Evolutionary conservation across 1,284 basidiomycete species (phyloP).

Genomic region (Tilletia setariae): DNA sequence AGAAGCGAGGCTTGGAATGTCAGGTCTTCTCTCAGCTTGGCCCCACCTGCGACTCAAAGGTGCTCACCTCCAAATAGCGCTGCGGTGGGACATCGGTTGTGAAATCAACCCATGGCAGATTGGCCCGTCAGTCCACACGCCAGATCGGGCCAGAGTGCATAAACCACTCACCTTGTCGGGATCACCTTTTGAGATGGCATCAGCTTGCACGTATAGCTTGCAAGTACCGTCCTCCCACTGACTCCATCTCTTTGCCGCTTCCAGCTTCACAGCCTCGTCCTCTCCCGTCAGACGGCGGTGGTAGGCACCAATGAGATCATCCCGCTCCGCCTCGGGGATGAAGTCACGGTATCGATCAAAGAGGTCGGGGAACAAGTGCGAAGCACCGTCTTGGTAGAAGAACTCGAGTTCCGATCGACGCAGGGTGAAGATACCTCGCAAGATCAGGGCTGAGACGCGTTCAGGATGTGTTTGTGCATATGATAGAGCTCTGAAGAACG

Average conservation of each 20-base stretch:
- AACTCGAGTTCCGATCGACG: conserved; percentile 77
- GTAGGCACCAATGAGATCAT: conserved; percentile 79
- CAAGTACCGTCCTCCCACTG: conserved; percentile 51
- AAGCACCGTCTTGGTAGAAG: conserved; percentile 79
- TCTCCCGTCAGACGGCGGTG: conserved; percentile 71
- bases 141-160: background rate
- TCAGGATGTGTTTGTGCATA: conserved; percentile 84
- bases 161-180: conserved; percentile 20
- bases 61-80: conserved; percentile 12
- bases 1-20: conserved; percentile 60
- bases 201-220: conserved; percentile 43
- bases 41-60: background rate
- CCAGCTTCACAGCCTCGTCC: conserved; percentile 67
- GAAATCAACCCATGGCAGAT: background rate
- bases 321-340: conserved; percentile 74
- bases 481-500: conserved; percentile 62
- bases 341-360: conserved; percentile 65
- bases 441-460: conserved; percentile 71
- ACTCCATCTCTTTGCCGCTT: conserved; percentile 76
- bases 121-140: background rate
- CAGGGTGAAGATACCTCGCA: conserved; percentile 88
- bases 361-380: conserved; percentile 50
- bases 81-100: background rate
- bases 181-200: conserved; percentile 29
- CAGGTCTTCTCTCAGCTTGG: background rate